A percentile compares a stretch with the other conserved stretches of the same genome.
phyloP scores from a whole-genome alignment of 2,329 filamentous ascomycete genomes.

The Tolypocladium album region DNA sequence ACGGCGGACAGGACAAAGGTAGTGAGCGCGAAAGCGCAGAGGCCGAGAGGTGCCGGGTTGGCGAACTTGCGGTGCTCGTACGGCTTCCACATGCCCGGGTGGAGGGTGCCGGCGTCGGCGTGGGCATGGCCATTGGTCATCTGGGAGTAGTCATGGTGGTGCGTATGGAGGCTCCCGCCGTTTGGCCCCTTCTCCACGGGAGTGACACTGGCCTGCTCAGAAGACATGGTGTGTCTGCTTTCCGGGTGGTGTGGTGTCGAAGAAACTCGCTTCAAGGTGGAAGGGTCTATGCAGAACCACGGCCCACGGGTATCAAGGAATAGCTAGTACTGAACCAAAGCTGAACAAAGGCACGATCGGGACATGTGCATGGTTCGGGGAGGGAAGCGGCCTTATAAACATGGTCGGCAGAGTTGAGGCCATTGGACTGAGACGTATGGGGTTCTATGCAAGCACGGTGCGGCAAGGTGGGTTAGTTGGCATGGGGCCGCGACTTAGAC shows the following conservation, averaged over 20 bases:
- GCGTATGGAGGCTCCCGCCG: conserved; percentile 6
- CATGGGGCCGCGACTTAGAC: not conserved
- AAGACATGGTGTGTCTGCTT: conserved; percentile 2
- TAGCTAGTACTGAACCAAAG: not conserved
- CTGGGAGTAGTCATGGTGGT: conserved; percentile 14
- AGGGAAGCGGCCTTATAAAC: not conserved
- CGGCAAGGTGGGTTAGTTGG: not conserved
- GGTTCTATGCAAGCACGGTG: not conserved
- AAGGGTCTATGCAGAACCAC: not conserved
- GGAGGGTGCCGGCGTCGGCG: conserved; percentile 63
- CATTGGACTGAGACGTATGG: not conserved
- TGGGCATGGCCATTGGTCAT: conserved; percentile 13
- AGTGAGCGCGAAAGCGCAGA: conserved; percentile 70
- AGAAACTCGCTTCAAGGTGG: not conserved
- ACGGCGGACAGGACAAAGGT: conserved; percentile 69
- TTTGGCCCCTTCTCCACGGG: conserved; percentile 9
- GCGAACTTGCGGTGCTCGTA: conserved; percentile 60
- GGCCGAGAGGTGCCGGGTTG: conserved; percentile 69
- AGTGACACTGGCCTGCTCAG: conserved; percentile 4
- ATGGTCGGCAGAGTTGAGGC: conserved; percentile 5
- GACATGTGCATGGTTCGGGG: not conserved
- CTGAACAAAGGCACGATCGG: not conserved
- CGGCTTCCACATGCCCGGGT: conserved; percentile 57
- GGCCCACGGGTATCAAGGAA: not conserved
- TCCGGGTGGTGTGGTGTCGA: not conserved